Evolutionary conservation across 2,329 filamentous ascomycete genomes (phyloP), one percentile per base, ranked within the genome.

Genomic region (Diplodia corticola): DNA sequence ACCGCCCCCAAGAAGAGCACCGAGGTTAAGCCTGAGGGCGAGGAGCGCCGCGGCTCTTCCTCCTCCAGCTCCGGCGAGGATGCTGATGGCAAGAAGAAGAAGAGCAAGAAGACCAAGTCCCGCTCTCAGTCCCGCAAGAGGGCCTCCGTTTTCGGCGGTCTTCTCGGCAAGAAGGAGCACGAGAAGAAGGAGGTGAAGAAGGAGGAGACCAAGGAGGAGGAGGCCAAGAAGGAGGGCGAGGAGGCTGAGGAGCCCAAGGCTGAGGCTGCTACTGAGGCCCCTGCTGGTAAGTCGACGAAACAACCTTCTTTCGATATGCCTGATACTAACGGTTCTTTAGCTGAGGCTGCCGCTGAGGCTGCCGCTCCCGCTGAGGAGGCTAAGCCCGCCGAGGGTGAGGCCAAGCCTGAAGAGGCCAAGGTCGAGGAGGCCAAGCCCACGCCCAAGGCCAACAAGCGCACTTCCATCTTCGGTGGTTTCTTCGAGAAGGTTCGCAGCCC

Each of bases 401-500:
- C 70, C 35, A 75, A 75, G 71, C 71, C 74, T 63, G 69, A 67
- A 53, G 64, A 66, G 64, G 55, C 82, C 81, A 81, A 78, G 87
- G 72, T 61, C 26, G 57, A 61, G 57, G 74, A 77, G 55, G 72
- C 73, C 70, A 78, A 84, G 69, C 78, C 79, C 68, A 78, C 78
- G 72, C 77, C 84, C 71, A 93, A 92, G 88, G 78, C 79, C 55
- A 84, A 87, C 80, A 96, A 96, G 91, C 91, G 92, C 79, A 88
- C 88, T 80, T 95, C 91, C 71, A 89, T 93, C 74, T 96, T 96
- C 80, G 88, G 87, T 73, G 89, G 88, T 74, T 88, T 91, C 76
- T 86, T 85, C 80, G 90, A 92, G 72, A 80, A 80, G 76, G 74
- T 83, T 66, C 81, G 80, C 75, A 81, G 79, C 75, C 82, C 82